phyloP scores from a whole-genome alignment of 352 stramenopile species.

The Phytophthora fragariaefolia region DNA sequence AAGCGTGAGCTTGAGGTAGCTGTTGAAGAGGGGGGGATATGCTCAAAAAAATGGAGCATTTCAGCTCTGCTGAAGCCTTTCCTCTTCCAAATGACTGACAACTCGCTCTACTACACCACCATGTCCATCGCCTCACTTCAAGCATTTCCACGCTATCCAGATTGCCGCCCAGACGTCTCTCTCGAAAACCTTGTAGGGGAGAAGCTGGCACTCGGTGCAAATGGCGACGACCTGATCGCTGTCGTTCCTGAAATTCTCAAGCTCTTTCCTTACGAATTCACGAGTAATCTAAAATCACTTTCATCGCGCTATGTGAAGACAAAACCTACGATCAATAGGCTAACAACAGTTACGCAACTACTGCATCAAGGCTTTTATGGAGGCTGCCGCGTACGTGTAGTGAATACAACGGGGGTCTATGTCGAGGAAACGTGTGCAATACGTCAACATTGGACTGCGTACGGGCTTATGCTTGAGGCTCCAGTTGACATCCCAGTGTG shows the following conservation, averaged over 20 bases:
- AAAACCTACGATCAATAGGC: slow-evolving; percentile 25
- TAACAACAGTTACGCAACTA: slow-evolving; percentile 31
- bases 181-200: slow-evolving; percentile 22
- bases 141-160: slow-evolving; percentile 37
- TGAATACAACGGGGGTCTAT: slow-evolving; percentile 23
- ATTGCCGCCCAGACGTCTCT: slow-evolving; percentile 27
- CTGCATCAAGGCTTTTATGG: slow-evolving; percentile 30
- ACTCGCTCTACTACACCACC: slow-evolving; percentile 37
- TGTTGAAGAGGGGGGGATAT: slow-evolving; percentile 21
- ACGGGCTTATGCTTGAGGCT: slow-evolving; percentile 18
- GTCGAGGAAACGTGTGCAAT: slow-evolving; percentile 9
- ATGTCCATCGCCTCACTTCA: slow-evolving; percentile 38
- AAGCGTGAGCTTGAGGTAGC: slow-evolving; percentile 25
- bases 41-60: slow-evolving; percentile 32
- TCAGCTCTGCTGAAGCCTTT: slow-evolving; percentile 29
- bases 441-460: slow-evolving; percentile 3
- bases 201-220: slow-evolving; percentile 32
- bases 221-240: slow-evolving; percentile 20
- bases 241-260: slow-evolving; percentile 37
- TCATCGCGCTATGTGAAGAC: slow-evolving; percentile 22
- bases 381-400: slow-evolving; percentile 22
- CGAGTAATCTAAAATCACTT: slow-evolving; percentile 24
- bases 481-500: slow-evolving; percentile 21
- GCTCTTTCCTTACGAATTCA: slow-evolving; percentile 34
- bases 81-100: slow-evolving; percentile 37